Conservation (phyloP, 2,329 filamentous ascomycete genomes). For the Cordyceps farinosa region DNA sequence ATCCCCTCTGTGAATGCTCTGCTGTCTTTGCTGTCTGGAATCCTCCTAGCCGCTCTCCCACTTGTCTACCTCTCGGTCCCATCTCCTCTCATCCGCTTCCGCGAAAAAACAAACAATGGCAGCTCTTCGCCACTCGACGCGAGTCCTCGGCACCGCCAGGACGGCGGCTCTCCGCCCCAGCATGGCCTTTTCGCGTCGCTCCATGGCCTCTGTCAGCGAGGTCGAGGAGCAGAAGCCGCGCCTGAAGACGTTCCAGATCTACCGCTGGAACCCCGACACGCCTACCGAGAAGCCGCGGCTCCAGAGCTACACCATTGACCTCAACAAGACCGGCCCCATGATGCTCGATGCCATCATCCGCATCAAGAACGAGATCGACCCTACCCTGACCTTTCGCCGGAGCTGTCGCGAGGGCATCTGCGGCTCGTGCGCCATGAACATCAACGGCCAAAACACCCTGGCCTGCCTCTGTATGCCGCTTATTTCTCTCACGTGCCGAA, state of each 20-base stretch:
- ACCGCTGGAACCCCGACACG: slow-evolving; percentile 95
- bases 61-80: neutral
- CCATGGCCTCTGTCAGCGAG: slow-evolving; percentile 55
- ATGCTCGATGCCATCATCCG: slow-evolving; percentile 93
- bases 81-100: neutral
- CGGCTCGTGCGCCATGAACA: slow-evolving; percentile 99
- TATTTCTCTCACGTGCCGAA: slow-evolving; percentile 4
- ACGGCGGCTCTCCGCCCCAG: slow-evolving; percentile 38
- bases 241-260: slow-evolving; percentile 96
- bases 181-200: slow-evolving; percentile 42
- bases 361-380: slow-evolving; percentile 99
- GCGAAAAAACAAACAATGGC: slow-evolving; percentile 44
- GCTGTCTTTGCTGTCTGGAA: slow-evolving; percentile 5
- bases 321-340: slow-evolving; percentile 99
- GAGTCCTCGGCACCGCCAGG: slow-evolving; percentile 46
- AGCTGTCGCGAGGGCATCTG: slow-evolving; percentile 98
- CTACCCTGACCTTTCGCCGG: slow-evolving; percentile 91
- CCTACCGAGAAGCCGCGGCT: slow-evolving; percentile 91
- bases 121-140: slow-evolving; percentile 56
- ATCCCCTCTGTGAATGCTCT: neutral
- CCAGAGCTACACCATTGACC: slow-evolving; percentile 90
- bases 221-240: slow-evolving; percentile 60
- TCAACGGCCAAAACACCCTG: slow-evolving; percentile 96
- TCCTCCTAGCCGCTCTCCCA: neutral
- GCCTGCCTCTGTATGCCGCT: slow-evolving; percentile 82